Evolutionary conservation across 495 filamentous ascomycete genomes (phyloP).

Genomic region (Aspergillus cristatus): DNA sequence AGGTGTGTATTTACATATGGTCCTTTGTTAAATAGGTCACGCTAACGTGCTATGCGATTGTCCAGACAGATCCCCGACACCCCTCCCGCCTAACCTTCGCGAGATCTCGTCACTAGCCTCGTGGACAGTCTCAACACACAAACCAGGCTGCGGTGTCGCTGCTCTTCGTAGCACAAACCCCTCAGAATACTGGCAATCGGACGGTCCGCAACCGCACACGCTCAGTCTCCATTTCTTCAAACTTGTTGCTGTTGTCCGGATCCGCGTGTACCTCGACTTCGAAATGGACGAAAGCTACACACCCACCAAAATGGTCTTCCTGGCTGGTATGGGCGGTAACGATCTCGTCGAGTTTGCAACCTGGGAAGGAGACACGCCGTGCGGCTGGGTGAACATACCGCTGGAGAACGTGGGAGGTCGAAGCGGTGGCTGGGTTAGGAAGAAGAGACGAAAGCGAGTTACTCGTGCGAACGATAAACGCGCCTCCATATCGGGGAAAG

Average conservation of each 20-base stretch:
- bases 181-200: slow-evolving; percentile 87
- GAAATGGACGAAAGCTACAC: slow-evolving; percentile 91
- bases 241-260: slow-evolving; percentile 70
- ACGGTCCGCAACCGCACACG: slow-evolving; percentile 91
- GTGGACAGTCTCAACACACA: slow-evolving; percentile 84
- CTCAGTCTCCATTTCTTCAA: slow-evolving; percentile 94
- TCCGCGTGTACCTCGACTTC: slow-evolving; percentile 86
- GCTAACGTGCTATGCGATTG: background rate
- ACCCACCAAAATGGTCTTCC: slow-evolving; percentile 81
- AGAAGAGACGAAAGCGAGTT: slow-evolving; percentile 9
- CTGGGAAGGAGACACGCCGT: slow-evolving; percentile 65
- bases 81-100: slow-evolving; percentile 48
- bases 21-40: background rate
- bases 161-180: slow-evolving; percentile 76
- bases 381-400: slow-evolving; percentile 83
- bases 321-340: slow-evolving; percentile 78
- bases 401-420: slow-evolving; percentile 55
- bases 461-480: background rate
- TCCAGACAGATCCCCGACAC: slow-evolving; percentile 28
- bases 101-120: slow-evolving; percentile 93
- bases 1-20: slow-evolving; percentile 15
- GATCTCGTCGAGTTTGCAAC: slow-evolving; percentile 76
- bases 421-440: slow-evolving; percentile 29
- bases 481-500: background rate
- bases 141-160: slow-evolving; percentile 81